Percentiles rank a stretch among this genome's conserved stretches.
Conservation (phyloP, 441 rosid genomes). For the Oxalis stricta region DNA sequence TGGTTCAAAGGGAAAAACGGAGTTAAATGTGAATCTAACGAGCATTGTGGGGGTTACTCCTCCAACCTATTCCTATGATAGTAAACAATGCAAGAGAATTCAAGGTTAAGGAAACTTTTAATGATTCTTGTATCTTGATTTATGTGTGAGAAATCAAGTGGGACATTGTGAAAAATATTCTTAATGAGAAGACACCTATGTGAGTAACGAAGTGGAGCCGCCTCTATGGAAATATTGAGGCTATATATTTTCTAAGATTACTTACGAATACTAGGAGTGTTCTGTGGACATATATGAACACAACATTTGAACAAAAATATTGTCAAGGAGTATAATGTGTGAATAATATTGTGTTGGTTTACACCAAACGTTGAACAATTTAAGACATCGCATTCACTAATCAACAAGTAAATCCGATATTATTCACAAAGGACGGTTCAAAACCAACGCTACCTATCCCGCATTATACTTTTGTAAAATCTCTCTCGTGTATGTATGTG, state of each 20-base stretch:
- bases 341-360: background rate
- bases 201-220: no score
- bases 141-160: background rate
- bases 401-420: no score
- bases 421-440: no score
- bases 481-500: no score
- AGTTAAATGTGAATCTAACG: background rate
- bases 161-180: background rate
- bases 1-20: no score
- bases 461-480: no score
- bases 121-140: no score
- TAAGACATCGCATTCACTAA: background rate
- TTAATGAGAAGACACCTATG: background rate
- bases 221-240: background rate
- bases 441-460: no score
- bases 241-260: background rate
- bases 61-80: no score
- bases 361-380: background rate
- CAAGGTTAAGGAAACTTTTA: background rate
- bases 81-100: background rate
- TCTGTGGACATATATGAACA: background rate
- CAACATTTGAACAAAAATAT: background rate
- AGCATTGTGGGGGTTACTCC: background rate
- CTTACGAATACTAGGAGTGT: background rate
- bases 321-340: background rate